A percentile compares a stretch with the other conserved stretches of the same genome.
These are phyloP conservation scores for Penicillium simplicissimum DNA, from an alignment of 495 filamentous ascomycete species.

Conservation along the genomic window DNA sequence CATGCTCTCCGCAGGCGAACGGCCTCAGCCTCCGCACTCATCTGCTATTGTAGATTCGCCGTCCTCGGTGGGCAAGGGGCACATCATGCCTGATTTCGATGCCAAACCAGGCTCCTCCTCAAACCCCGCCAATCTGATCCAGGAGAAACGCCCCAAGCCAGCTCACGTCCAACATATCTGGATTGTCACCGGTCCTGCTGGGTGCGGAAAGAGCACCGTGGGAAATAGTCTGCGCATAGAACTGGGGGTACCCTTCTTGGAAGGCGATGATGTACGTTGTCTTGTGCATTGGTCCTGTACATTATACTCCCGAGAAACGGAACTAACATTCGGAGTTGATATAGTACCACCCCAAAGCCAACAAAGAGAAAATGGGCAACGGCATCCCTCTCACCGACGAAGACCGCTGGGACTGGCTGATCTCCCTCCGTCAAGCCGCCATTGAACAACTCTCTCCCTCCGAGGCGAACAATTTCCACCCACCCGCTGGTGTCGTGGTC, in stretches of 20 bases:
- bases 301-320: neutral
- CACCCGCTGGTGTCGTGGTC: conserved; percentile 78
- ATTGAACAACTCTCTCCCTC: conserved; percentile 60
- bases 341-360: conserved; percentile 81
- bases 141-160: conserved; percentile 18
- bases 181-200: conserved; percentile 96
- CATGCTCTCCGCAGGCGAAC: conserved; percentile 51
- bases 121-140: conserved; percentile 24
- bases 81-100: conserved; percentile 25
- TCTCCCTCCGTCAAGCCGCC: conserved; percentile 79
- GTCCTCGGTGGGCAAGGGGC: conserved; percentile 23
- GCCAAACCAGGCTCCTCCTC: conserved; percentile 24
- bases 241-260: conserved; percentile 79
- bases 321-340: conserved; percentile 7
- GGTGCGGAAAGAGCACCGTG: conserved; percentile 94
- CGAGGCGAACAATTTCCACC: conserved; percentile 41
- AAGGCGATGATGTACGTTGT: conserved; percentile 88
- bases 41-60: conserved; percentile 28
- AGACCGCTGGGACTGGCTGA: conserved; percentile 99
- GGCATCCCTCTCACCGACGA: conserved; percentile 88
- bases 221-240: conserved; percentile 72
- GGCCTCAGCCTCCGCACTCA: conserved; percentile 32
- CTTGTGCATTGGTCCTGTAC: neutral
- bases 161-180: conserved; percentile 76
- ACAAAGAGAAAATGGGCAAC: conserved; percentile 91